Conservation (phyloP, 176 grass and related monocot genomes). For the Dactylis glomerata region DNA sequence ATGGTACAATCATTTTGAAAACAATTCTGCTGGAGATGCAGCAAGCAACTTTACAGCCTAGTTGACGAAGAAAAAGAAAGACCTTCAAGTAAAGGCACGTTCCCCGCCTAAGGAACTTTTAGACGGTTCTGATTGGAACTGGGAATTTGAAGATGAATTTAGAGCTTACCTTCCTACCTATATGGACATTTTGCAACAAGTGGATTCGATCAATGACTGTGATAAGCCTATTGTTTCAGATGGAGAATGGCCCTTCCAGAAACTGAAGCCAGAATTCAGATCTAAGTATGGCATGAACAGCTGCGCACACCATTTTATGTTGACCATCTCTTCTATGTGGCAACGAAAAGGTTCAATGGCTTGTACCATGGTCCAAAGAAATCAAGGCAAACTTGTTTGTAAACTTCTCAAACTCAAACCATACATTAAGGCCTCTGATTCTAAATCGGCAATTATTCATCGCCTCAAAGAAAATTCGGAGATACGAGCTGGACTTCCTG, state of each 20-base stretch:
- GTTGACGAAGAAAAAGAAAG: conserved; percentile 12
- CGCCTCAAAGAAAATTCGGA: not conserved
- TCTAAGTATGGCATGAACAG: conserved; percentile 20
- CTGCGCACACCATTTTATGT: not conserved
- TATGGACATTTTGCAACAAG: conserved; percentile 17
- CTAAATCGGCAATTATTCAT: not conserved
- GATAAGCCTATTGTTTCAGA: not conserved
- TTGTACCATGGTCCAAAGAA: not conserved
- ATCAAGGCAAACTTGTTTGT: not conserved
- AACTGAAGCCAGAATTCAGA: conserved; percentile 23
- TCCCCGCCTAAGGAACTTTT: not conserved
- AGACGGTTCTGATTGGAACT: not conserved
- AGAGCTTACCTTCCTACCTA: not conserved
- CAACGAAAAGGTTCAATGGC: not conserved
- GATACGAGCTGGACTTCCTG: not conserved
- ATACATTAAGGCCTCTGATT: conserved; percentile 24
- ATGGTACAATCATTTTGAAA: conserved; percentile 37
- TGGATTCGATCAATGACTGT: conserved; percentile 1
- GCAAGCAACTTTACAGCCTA: not conserved
- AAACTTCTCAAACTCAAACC: conserved; percentile 14
- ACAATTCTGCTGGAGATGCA: not conserved
- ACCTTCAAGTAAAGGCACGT: not conserved
- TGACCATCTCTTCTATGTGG: not conserved
- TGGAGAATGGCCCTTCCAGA: not conserved
- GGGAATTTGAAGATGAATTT: conserved; percentile 33